Percentiles rank a stretch among this genome's conserved stretches.
Evolutionary conservation across 2,329 filamentous ascomycete species (phyloP).

Genomic region (Neoascochyta sp.): DNA sequence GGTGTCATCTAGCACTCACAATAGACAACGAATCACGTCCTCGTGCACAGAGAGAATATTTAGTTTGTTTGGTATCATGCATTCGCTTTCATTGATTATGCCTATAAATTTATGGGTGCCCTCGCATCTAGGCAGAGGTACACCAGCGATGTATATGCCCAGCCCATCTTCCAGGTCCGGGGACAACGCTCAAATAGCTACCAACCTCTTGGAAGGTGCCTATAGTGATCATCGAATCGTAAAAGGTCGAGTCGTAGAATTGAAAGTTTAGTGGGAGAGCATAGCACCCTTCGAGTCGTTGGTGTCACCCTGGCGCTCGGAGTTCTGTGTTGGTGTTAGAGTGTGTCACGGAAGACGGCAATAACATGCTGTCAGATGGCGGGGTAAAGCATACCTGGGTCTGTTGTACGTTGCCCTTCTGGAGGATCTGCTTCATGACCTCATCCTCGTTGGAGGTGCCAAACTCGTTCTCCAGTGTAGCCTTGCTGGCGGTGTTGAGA

Average conservation of each 20-base stretch:
- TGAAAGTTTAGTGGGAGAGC: constrained; percentile 26
- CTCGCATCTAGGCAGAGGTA: constrained; percentile 18
- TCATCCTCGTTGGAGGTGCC: constrained; percentile 76
- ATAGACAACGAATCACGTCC: too few species aligned
- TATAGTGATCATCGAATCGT: constrained; percentile 17
- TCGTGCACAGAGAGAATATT: too few species aligned
- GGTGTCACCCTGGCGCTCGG: constrained; percentile 42
- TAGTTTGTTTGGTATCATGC: constrained; percentile 2
- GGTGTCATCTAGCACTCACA: too few species aligned
- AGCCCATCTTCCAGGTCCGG: constrained; percentile 12
- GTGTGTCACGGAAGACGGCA: neutral
- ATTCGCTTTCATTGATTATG: constrained; percentile 14
- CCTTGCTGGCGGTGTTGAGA: constrained; percentile 71
- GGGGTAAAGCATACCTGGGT: constrained; percentile 6
- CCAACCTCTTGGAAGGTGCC: constrained; percentile 9
- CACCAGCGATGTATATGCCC: constrained; percentile 10
- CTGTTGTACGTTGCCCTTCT: constrained; percentile 56
- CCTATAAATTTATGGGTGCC: constrained; percentile 10
- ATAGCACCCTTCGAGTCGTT: constrained; percentile 41
- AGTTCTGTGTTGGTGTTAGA: constrained; percentile 28
- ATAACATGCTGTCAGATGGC: neutral
- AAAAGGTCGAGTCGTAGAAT: constrained; percentile 7
- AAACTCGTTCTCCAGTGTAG: constrained; percentile 78
- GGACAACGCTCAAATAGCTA: constrained; percentile 5
- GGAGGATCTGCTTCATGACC: constrained; percentile 74